Evolutionary conservation across 2,329 filamentous ascomycete species (phyloP), one percentile per base, ranked within the genome.

Genomic region (Apiospora pterosperma): DNA sequence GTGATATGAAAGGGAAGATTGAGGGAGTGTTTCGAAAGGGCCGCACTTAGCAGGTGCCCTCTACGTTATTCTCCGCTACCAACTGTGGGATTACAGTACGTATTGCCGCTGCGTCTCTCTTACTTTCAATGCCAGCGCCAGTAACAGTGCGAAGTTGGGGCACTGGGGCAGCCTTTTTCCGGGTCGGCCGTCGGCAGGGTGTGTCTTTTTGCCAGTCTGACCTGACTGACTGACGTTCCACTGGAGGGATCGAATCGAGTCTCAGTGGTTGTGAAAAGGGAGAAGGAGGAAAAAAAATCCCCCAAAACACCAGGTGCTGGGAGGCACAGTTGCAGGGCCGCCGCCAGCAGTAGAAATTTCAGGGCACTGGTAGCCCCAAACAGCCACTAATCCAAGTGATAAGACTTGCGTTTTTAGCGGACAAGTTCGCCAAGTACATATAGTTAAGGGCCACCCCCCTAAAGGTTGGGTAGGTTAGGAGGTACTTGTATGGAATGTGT

Each of bases 341-440:
- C 25, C 25, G 44, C 44, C 44, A 55, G 44, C 38, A 60, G 59
- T 60, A 19, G 59, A 41, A 12, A 41, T 61, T 41, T 61, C 59
- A 61, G 59, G 59, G 59, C 59, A 38, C 39, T 61, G 59, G 59
- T 61, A 31, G 59, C 59, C 36, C 59, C 59, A 41, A 61, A 28
- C 8, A 28, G 34, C 19, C 36, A 28, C 59, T 41, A 39, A 41
- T 16, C 28, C 34, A 34, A 34, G 28, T 41, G 5, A 34, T 34
- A 34, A 55, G 25, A 28, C 48, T 31, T 34, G 28, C 10, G 28
- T n/a, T 34, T 55, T 19, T 55, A 55, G 48, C 48, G 16, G 25
- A 34, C 25, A n/a, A 34, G 28, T 4, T 55, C 48, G 48, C 48
- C 34, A 55, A 23, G 19, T 16, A 38, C 38, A 41, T n/a, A 28